phyloP scores from a whole-genome alignment of 179 eudicot species.

The Carnegiea gigantea region DNA sequence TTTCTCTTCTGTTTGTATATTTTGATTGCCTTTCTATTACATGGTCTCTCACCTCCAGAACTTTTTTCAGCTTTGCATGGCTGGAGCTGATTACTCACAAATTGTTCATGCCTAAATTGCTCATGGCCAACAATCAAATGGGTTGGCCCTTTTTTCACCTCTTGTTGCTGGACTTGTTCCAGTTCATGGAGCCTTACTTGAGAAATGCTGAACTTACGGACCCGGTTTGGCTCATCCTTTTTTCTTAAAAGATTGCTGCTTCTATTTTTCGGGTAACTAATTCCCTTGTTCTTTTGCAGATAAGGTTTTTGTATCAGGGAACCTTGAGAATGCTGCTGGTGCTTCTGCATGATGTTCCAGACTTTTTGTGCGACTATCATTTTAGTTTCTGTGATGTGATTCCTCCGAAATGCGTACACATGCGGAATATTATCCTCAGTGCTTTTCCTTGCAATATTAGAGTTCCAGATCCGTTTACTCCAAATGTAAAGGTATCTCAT shows the following conservation, averaged over 20 bases:
- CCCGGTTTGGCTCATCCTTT: constrained; percentile 54
- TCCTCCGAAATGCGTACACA: constrained; percentile 96
- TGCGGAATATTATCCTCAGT: constrained; percentile 94
- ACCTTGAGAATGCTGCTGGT: constrained; percentile 90
- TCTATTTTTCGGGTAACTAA: background rate
- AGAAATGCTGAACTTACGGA: constrained; percentile 88
- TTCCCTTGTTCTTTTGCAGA: constrained; percentile 36
- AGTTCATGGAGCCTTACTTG: constrained; percentile 90
- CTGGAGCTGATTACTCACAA: constrained; percentile 92
- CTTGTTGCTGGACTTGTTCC: constrained; percentile 79
- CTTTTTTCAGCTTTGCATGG: constrained; percentile 80
- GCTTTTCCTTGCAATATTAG: constrained; percentile 98
- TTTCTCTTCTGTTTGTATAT: background rate
- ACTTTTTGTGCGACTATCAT: constrained; percentile 94
- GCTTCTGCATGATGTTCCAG: constrained; percentile 94
- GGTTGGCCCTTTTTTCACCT: constrained; percentile 94
- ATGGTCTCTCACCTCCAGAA: constrained; percentile 7
- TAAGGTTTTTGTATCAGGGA: constrained; percentile 88
- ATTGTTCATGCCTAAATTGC: constrained; percentile 95
- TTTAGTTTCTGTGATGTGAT: constrained; percentile 98
- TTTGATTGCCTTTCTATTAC: background rate
- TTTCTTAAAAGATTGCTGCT: background rate
- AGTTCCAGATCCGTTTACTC: constrained; percentile 97
- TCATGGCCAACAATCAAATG: constrained; percentile 81
- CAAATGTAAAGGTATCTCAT: constrained; percentile 72